Conservation (phyloP, 2,329 filamentous ascomycete species). For the Gremmenia infestans region DNA sequence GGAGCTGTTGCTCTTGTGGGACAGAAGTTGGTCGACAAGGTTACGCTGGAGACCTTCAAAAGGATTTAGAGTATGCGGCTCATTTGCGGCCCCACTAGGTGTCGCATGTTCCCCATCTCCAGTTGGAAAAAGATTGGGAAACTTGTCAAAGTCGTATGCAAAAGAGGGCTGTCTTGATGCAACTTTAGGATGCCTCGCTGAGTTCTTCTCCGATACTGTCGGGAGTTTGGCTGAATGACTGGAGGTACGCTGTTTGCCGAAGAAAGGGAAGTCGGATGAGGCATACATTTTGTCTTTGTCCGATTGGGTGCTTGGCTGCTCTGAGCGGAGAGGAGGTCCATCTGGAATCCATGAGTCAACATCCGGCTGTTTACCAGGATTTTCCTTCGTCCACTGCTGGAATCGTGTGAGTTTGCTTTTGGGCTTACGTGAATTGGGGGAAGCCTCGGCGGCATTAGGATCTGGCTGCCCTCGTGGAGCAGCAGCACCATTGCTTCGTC, state of each 20-base stretch:
- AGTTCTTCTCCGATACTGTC: conserved; percentile 14
- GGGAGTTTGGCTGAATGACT: conserved; percentile 10
- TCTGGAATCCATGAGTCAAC: conserved; percentile 10
- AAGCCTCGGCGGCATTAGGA: conserved; percentile 3
- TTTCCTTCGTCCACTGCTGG: conserved; percentile 17
- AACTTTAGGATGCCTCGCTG: conserved; percentile 2
- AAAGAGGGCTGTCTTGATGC: neutral
- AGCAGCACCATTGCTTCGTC: conserved; percentile 8
- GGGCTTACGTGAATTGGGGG: conserved; percentile 21
- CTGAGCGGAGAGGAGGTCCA: conserved; percentile 17
- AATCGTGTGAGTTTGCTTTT: conserved; percentile 8
- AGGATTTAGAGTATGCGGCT: conserved; percentile 16
- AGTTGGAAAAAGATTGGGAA: conserved; percentile 8
- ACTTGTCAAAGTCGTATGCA: conserved; percentile 4
- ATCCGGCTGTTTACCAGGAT: conserved; percentile 12
- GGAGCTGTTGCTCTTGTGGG: conserved; percentile 14
- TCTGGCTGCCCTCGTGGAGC: neutral
- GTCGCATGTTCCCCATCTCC: conserved; percentile 6
- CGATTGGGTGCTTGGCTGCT: conserved; percentile 14
- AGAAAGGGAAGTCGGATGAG: conserved; percentile 5
- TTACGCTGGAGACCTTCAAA: conserved; percentile 19
- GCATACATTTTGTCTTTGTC: conserved; percentile 27
- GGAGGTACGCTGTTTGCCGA: neutral
- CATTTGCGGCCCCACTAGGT: conserved; percentile 25
- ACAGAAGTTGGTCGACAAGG: conserved; percentile 21